Evolutionary conservation across 495 filamentous ascomycete genomes (phyloP), one percentile per base, ranked within the genome.

Genomic region (Amorphotheca resinae): DNA sequence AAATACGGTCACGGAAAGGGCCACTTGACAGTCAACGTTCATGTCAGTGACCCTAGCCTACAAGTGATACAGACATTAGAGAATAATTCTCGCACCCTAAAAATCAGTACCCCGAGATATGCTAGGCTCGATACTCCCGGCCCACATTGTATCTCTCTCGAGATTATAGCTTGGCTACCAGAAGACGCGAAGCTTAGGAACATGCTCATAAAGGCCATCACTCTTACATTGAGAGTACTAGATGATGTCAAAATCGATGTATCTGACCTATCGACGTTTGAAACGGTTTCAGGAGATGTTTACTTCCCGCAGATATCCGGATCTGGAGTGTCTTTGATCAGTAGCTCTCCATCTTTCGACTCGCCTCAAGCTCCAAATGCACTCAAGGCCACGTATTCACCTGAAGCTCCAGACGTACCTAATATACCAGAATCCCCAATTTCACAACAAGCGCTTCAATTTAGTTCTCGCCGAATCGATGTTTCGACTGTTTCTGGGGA

Each of bases 81-180:
- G 26, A 37, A 45, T 6, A 25, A 48, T 22, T 38, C 39, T 8
- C 32, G 38, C 31, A 17, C 31, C 16, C 33, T 52, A 14, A 45
- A 40, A 41, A 39, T 56, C 26, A 48, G 26, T 15, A 53, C 46
- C 1, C 53, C 53, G 9, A 45, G 33, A 23, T 35, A 30, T 38
- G 50, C 50, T 12, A 14, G n/a, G 12, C 30, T 52, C 17, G 18
- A 23, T 15, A 4, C 33, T 6, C 14, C 7, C 12, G 22, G 11
- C 2, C 37, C 23, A 2, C 50, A 56, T 31, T 53, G 50, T 33
- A 25, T 56, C 9, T 51, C 44, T 20, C 12, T 56, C 7, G 48
- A 43, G 33, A 46, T 56, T 28, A 53, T 45, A 21, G 47, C 40
- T 33, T 56, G 44, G 46, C 22, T 56, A 15, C 53, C 53, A 15